These are phyloP conservation scores for Passiflora organensis DNA, from an alignment of 345 rosid genomes.

Conservation along the genomic window DNA sequence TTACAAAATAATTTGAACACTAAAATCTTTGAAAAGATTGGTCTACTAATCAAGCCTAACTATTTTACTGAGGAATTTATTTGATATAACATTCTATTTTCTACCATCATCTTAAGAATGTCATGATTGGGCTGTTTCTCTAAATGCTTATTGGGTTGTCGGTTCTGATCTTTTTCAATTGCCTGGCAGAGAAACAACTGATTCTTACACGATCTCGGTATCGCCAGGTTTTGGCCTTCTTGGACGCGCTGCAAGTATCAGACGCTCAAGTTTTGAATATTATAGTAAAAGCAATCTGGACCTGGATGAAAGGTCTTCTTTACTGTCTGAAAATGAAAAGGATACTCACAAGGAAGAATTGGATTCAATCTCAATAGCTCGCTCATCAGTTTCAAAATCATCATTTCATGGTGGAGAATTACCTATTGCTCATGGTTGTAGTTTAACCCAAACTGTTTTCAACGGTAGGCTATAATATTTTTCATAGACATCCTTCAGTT, in stretches of 20 bases:
- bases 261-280: slow-evolving; percentile 26
- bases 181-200: slow-evolving; percentile 65
- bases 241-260: slow-evolving; percentile 31
- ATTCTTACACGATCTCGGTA: slow-evolving; percentile 68
- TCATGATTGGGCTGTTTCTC: too few species aligned
- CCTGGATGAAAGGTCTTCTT: slow-evolving; percentile 42
- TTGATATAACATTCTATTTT: too few species aligned
- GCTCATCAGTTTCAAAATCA: slow-evolving; percentile 53
- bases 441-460: slow-evolving; percentile 76
- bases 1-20: too few species aligned
- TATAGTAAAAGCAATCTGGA: slow-evolving; percentile 41
- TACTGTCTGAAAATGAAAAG: slow-evolving; percentile 44
- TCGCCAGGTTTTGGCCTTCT: slow-evolving; percentile 62
- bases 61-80: too few species aligned
- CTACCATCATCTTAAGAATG: too few species aligned
- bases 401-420: slow-evolving; percentile 59
- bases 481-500: background rate
- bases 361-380: slow-evolving; percentile 44
- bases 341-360: slow-evolving; percentile 29
- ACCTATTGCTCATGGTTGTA: slow-evolving; percentile 65
- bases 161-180: too few species aligned
- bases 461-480: slow-evolving; percentile 40
- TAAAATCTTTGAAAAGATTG: too few species aligned
- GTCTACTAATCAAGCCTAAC: too few species aligned
- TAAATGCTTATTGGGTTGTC: too few species aligned